Evolutionary conservation across 78 protist genomes (phyloP).

Genomic region (Polysphondylium violaceum): DNA sequence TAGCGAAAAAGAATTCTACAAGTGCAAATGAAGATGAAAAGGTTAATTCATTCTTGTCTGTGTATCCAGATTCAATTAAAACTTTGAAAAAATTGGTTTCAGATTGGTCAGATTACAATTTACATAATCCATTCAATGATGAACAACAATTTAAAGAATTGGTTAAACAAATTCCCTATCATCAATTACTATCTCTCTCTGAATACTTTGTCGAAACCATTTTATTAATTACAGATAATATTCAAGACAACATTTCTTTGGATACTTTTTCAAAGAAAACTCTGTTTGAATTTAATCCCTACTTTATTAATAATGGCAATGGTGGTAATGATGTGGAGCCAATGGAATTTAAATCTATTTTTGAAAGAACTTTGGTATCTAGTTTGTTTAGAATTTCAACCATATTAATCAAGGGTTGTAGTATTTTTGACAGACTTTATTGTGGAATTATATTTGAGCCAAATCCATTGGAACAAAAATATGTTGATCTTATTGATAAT

Average conservation of each 20-base stretch:
- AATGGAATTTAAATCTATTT: neutral
- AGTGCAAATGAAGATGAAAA: too few species aligned
- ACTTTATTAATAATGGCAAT: too few species aligned
- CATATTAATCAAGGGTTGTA: neutral
- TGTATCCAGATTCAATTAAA: slow-evolving; percentile 23
- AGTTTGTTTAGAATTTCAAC: neutral
- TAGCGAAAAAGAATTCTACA: neutral
- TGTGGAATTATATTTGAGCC: slow-evolving; percentile 16
- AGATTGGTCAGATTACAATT: neutral
- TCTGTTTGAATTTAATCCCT: neutral
- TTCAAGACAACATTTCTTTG: neutral
- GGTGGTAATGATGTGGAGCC: too few species aligned
- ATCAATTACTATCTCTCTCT: neutral
- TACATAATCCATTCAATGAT: neutral
- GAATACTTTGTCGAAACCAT: slow-evolving; percentile 24
- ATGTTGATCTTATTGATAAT: neutral
- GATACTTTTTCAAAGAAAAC: neutral
- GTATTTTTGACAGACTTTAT: slow-evolving; percentile 8
- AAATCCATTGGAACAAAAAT: neutral
- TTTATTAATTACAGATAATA: neutral
- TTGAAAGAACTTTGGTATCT: neutral
- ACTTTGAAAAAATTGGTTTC: slow-evolving; percentile 7
- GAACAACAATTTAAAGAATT: slow-evolving; percentile 22
- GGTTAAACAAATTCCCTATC: slow-evolving; percentile 7
- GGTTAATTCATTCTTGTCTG: too few species aligned